These are phyloP conservation scores for Podospora appendiculata DNA, from an alignment of 495 filamentous ascomycete genomes.

Conservation along the genomic window DNA sequence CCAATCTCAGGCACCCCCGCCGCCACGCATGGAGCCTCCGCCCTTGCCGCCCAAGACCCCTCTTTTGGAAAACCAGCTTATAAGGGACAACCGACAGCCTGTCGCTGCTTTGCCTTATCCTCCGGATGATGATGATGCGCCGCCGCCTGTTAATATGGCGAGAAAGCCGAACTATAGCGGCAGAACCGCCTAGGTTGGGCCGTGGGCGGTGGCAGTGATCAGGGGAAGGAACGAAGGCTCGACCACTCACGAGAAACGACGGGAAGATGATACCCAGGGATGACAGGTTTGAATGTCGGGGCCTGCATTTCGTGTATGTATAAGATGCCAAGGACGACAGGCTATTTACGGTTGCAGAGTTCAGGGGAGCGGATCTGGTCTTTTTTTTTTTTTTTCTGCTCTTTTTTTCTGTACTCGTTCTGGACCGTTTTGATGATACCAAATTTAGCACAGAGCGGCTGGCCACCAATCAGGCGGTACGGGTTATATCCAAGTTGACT, in stretches of 20 bases:
- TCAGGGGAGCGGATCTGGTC: not conserved
- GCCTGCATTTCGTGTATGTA: too few relatives aligned
- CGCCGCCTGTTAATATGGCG: conserved; percentile 73
- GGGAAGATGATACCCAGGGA: too few relatives aligned
- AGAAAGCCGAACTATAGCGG: conserved; percentile 70
- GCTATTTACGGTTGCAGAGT: too few relatives aligned
- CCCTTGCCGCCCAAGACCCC: conserved; percentile 84
- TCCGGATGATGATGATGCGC: conserved; percentile 61
- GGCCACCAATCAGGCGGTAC: not conserved
- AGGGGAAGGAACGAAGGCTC: not conserved
- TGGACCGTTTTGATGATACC: not conserved
- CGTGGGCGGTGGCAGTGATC: conserved; percentile 4
- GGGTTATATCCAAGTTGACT: too few relatives aligned
- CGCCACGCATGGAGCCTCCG: conserved; percentile 50
- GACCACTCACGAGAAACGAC: too few relatives aligned
- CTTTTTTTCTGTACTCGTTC: not conserved
- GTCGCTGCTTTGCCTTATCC: conserved; percentile 57
- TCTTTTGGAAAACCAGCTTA: conserved; percentile 40
- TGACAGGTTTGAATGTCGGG: too few relatives aligned
- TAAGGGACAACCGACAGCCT: conserved; percentile 11
- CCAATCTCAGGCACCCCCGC: conserved; percentile 42
- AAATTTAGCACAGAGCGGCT: conserved; percentile 3
- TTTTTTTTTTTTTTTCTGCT: not conserved
- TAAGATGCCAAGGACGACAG: too few relatives aligned
- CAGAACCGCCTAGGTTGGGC: not conserved